Evolutionary conservation across 805 yeast species (phyloP), one percentile per base, ranked within the genome.

Genomic region (Ogataea saltuana): DNA sequence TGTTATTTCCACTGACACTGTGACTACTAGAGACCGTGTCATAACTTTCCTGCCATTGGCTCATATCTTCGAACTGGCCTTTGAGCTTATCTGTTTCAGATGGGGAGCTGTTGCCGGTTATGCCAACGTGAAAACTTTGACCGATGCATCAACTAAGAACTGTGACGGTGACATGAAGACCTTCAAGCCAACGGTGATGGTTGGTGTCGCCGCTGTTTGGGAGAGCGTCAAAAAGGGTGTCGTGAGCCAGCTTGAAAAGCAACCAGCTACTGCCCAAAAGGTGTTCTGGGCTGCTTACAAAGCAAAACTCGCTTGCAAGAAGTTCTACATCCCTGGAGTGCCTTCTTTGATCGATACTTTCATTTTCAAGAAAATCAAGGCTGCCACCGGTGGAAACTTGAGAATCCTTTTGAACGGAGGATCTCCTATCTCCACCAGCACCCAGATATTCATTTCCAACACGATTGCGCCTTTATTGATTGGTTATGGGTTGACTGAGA

Each of bases 121-220:
- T 69, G 98, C 96, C 39, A 81, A 74, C 56, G 97, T 91, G 50
- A 89, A 89, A 71, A 91, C 99, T 22, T 72, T 93, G 55, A 81
- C 95, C 16, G 95, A 86, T 51, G 71, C 75, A 2, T 87, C 95
- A 2, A 80, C 86, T 60, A 81, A 78, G 58, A 86, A 93, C 70
- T 89, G 96, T 71, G 70, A 77, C 44, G 91, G 97, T 59, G 99
- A 93, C 65, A 78, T 93, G 72, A 78, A 75, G 44, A 86, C 85
- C 59, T 86, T 89, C 68, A 75, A 81, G 64, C 99, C 99, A 46
- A 86, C 97, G 4, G 68, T 90, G 55, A 86, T 93, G 96, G 97
- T 89, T 52, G 99, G 97, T 67, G 99, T 93, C 44, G 97, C 97
- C 13, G 96, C 98, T 4, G 97, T 93, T 41, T 93, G 97, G 96